A percentile compares a stretch with the other conserved stretches of the same genome.
These are phyloP conservation scores for Calonectria henricotiae DNA, from an alignment of 2,329 filamentous ascomycete genomes.

Conservation along the genomic window DNA sequence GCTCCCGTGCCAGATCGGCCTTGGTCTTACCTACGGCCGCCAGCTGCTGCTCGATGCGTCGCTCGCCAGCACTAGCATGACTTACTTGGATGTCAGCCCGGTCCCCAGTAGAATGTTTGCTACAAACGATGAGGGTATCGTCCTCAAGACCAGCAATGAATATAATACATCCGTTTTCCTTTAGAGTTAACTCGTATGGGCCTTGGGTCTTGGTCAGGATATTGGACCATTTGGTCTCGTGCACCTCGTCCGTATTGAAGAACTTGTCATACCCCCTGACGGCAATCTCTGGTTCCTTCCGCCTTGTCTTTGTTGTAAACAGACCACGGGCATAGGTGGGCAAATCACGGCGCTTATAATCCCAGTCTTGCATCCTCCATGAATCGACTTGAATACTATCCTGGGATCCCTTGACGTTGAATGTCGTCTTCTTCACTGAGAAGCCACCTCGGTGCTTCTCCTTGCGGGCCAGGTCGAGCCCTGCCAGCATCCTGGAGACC, in stretches of 20 bases:
- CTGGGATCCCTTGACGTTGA: conserved; percentile 75
- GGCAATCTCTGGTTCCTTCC: conserved; percentile 82
- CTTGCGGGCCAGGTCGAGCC: conserved; percentile 73
- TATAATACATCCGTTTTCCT: conserved; percentile 99
- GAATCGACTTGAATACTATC: conserved; percentile 83
- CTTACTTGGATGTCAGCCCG: conserved; percentile 81
- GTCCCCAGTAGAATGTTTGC: conserved; percentile 95
- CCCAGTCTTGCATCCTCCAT: conserved; percentile 95
- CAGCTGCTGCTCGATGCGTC: conserved; percentile 86
- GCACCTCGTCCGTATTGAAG: conserved; percentile 92
- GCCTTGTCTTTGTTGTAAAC: conserved; percentile 84
- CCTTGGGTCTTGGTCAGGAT: conserved; percentile 84
- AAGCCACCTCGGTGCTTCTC: conserved; percentile 74
- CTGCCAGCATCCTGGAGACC: conserved; percentile 76
- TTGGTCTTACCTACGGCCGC: conserved; percentile 83
- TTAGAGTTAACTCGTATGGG: conserved; percentile 95
- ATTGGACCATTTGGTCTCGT: conserved; percentile 85
- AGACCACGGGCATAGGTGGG: conserved; percentile 95
- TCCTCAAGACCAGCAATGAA: conserved; percentile 95
- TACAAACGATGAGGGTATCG: conserved; percentile 93
- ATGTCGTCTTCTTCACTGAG: conserved; percentile 86
- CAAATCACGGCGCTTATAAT: conserved; percentile 90
- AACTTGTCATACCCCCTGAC: conserved; percentile 98
- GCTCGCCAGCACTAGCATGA: conserved; percentile 88
- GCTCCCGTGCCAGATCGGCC: conserved; percentile 81